Evolutionary conservation across 2,329 filamentous ascomycete species (phyloP), one percentile per base, ranked within the genome.

Genomic region (Botryotinia calthae): DNA sequence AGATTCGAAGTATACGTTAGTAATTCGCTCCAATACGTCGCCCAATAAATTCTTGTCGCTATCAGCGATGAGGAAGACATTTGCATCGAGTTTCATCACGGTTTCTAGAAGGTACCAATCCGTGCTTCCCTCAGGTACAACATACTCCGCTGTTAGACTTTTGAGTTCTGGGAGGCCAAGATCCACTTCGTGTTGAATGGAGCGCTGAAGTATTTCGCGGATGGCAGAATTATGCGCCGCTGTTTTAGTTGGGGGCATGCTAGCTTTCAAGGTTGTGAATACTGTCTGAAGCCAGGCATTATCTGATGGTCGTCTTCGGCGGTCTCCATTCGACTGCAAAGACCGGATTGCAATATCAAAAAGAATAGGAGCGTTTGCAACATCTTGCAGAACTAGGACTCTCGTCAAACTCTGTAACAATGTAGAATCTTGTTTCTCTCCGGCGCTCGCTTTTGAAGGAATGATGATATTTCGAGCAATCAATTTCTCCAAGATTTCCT

Each of bases 231-330:
- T 77, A 71, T 77, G 73, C 18, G 70, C 71, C 40, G 74, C 62
- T 6, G 71, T 71, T 61, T 70, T 75, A 44, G 73, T 62, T n/a
- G 70, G 54, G 4, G 74, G 68, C 71, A 81, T 77, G n/a, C 77
- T 75, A 71, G 75, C 64, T 65, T 75, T 76, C 2, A 81, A 64
- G 2, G 76, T 74, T 37, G 82, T 81, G 71, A 86, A 86, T n/a
- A 86, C 78, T 4, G 81, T 82, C 76, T 86, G 84, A 67, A 87
- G 77, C 85, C 85, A 87, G 22, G 82, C 80, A 56, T 83, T 83
- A 77, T 87, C 86, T 37, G 82, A 78, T 12, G 82, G 82, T 75
- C 84, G 82, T 54, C 82, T 80, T 66, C 85, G 84, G 63, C 84
- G 84, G 18, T 82, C 82, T 72, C 83, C 81, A 72, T 83, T 80